A percentile compares a stretch with the other conserved stretches of the same genome.
Evolutionary conservation across 2,329 filamentous ascomycete genomes (phyloP).

Genomic region (Phyllosticta ampelicida): DNA sequence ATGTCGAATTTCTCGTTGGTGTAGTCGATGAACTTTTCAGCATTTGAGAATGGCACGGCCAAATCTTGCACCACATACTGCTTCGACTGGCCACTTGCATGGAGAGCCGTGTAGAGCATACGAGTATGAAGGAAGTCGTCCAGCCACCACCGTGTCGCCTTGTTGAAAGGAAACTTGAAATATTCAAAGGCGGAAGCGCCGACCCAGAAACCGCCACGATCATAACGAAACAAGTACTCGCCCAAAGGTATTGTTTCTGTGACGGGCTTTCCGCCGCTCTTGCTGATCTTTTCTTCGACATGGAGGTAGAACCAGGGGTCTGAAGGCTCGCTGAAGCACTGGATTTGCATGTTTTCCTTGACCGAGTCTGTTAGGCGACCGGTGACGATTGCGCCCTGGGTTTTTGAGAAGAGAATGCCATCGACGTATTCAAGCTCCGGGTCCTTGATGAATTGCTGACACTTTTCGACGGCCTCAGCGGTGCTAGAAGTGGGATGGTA

Average conservation of each 20-base stretch:
- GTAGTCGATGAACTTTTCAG: constrained; percentile 34
- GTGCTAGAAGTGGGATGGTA: not conserved
- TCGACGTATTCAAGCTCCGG: constrained; percentile 34
- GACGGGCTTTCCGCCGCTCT: constrained; percentile 17
- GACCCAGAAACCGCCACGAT: constrained; percentile 60
- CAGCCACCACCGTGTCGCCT: constrained; percentile 49
- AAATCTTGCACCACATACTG: constrained; percentile 57
- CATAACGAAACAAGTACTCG: constrained; percentile 63
- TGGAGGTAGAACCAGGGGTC: constrained; percentile 45
- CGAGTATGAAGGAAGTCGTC: constrained; percentile 53
- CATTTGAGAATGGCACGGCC: constrained; percentile 33
- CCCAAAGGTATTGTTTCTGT: constrained; percentile 49
- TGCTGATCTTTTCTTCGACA: constrained; percentile 14
- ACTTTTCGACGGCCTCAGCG: not conserved
- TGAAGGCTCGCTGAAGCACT: constrained; percentile 14
- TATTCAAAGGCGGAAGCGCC: constrained; percentile 48
- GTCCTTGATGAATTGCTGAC: not conserved
- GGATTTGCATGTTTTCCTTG: not conserved
- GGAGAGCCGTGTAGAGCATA: constrained; percentile 55
- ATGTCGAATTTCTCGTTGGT: constrained; percentile 31
- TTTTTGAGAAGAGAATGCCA: constrained; percentile 38
- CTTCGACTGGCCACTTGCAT: constrained; percentile 49
- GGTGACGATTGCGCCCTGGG: constrained; percentile 34
- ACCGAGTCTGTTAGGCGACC: constrained; percentile 28
- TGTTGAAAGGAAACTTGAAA: constrained; percentile 55